Evolutionary conservation across 2,329 filamentous ascomycete genomes (phyloP).

Genomic region (Chaetomium strumarium): DNA sequence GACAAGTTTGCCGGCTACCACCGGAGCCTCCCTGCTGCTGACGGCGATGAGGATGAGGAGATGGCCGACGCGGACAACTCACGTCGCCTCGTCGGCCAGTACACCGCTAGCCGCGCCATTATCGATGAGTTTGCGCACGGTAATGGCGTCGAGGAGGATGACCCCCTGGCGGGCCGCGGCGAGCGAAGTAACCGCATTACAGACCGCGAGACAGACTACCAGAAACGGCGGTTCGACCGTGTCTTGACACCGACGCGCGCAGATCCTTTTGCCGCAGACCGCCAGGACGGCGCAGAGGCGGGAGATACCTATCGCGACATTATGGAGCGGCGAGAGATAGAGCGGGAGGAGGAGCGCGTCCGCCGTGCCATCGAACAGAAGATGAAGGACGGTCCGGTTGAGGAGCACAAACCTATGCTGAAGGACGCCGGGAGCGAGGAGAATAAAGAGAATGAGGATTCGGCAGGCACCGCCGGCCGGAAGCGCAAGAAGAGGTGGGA

Average conservation of each 20-base stretch:
- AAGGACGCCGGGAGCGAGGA: conserved; percentile 49
- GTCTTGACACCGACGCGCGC: conserved; percentile 78
- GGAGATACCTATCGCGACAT: conserved; percentile 81
- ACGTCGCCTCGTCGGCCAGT: conserved; percentile 82
- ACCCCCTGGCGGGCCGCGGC: conserved; percentile 71
- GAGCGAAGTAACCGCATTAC: conserved; percentile 88
- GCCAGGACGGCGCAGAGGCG: conserved; percentile 54
- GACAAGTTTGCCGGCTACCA: conserved; percentile 89
- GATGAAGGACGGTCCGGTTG: conserved; percentile 51
- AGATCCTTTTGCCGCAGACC: conserved; percentile 76
- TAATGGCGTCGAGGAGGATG: conserved; percentile 82
- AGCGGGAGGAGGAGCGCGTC: conserved; percentile 89
- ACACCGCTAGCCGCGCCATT: conserved; percentile 85
- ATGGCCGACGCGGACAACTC: conserved; percentile 69
- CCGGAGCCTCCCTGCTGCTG: conserved; percentile 74
- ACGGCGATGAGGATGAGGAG: conserved; percentile 72
- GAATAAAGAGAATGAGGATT: conserved; percentile 68
- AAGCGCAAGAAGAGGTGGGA: conserved; percentile 98
- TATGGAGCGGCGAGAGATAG: conserved; percentile 85
- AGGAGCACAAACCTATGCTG: conserved; percentile 70
- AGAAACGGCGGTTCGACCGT: conserved; percentile 89
- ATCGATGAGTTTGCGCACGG: conserved; percentile 91
- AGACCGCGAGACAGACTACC: conserved; percentile 94
- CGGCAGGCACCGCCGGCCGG: conserved; percentile 56
- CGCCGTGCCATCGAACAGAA: conserved; percentile 73